Conservation (phyloP, 345 rosid genomes). For the Eucalyptus cloeziana region DNA sequence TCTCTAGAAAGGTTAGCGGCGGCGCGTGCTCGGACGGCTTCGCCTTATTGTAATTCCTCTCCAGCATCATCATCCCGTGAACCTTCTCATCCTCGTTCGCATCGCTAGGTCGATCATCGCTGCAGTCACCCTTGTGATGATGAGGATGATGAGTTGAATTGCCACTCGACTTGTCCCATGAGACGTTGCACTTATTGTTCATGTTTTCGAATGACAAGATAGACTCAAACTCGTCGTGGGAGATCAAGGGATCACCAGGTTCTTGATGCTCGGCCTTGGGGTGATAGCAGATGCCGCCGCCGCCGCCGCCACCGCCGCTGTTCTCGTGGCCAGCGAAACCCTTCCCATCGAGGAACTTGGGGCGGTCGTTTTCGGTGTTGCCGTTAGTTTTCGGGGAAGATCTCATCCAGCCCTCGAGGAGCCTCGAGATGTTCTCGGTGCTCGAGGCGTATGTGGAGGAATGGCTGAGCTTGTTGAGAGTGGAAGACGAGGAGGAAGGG, state of each 20-base stretch:
- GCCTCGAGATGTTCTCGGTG: conserved; percentile 51
- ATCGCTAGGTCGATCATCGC: not conserved
- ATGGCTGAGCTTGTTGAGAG: not conserved
- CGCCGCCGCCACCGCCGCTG: not conserved
- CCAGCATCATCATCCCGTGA: conserved; percentile 3
- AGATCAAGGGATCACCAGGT: conserved; percentile 15
- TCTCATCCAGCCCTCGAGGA: conserved; percentile 15
- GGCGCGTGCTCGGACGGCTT: conserved; percentile 10
- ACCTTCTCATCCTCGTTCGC: not conserved
- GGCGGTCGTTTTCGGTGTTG: not conserved
- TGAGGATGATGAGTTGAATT: not conserved
- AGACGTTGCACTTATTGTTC: conserved; percentile 4
- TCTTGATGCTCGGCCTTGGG: conserved; percentile 30
- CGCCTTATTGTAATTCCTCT: not conserved
- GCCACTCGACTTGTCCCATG: conserved; percentile 22
- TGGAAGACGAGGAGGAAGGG: not conserved
- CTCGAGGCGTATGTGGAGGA: conserved; percentile 68
- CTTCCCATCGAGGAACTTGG: not conserved
- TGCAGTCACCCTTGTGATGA: not conserved
- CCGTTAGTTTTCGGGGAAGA: conserved; percentile 1
- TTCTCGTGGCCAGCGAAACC: not conserved
- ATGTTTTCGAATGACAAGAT: conserved; percentile 46
- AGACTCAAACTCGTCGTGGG: conserved; percentile 43
- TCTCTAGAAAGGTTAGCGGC: conserved; percentile 82
- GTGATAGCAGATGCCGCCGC: not conserved